These are phyloP conservation scores for Turnera subulata DNA, from an alignment of 345 rosid species.

Conservation along the genomic window DNA sequence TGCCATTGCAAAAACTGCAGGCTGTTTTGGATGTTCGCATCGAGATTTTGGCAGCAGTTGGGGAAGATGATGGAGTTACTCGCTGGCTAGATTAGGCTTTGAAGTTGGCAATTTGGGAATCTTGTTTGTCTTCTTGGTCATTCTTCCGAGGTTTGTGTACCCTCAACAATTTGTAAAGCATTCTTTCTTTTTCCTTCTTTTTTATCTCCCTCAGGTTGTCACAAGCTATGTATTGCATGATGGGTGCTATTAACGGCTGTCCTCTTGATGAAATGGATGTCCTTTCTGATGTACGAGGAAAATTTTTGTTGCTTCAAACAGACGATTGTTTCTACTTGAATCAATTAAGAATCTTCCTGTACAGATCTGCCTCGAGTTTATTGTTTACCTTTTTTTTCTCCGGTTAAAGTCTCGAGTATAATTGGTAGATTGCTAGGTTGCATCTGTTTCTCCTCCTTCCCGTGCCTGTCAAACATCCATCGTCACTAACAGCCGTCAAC, in stretches of 20 bases:
- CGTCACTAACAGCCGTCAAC: too few relatives aligned
- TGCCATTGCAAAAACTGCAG: conserved; percentile 36
- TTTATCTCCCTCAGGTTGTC: not conserved
- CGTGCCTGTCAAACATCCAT: too few relatives aligned
- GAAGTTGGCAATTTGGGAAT: conserved; percentile 10
- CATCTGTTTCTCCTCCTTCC: too few relatives aligned
- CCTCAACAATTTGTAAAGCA: conserved; percentile 35
- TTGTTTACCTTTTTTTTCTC: too few relatives aligned
- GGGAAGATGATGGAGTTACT: conserved; percentile 79
- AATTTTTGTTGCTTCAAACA: not conserved
- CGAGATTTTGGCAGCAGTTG: conserved; percentile 77
- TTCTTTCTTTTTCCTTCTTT: not conserved
- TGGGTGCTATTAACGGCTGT: not conserved
- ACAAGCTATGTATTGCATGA: too few relatives aligned
- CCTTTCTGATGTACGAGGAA: not conserved
- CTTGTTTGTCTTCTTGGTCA: conserved; percentile 4
- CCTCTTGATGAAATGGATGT: not conserved
- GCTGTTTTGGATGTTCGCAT: conserved; percentile 70
- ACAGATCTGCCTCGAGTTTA: too few relatives aligned
- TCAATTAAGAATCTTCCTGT: not conserved
- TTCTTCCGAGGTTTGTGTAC: conserved; percentile 19
- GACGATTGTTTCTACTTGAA: not conserved
- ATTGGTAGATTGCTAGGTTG: too few relatives aligned
- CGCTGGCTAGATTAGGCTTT: conserved; percentile 78
- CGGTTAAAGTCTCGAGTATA: too few relatives aligned